Evolutionary conservation across 768 basidiomycete species (phyloP), one percentile per base, ranked within the genome.

Genomic region (Obba rivulosa): DNA sequence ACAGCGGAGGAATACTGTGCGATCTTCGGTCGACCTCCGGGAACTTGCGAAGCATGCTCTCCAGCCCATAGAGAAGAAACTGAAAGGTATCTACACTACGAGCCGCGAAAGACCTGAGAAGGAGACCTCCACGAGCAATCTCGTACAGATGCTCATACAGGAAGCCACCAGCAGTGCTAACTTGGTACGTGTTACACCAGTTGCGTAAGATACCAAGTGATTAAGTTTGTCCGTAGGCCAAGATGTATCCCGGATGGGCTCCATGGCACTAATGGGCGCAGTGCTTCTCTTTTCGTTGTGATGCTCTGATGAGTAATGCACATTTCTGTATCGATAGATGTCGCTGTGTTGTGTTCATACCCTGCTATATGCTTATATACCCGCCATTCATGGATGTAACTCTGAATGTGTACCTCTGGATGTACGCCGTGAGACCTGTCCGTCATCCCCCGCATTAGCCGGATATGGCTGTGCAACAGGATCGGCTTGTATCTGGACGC

Each of bases 191-290:
- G n/a, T n/a, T n/a, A n/a, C n/a, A n/a, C n/a, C n/a, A n/a, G n/a
- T n/a, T n/a, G n/a, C n/a, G n/a, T n/a, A n/a, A n/a, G n/a, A n/a
- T n/a, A n/a, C n/a, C n/a, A n/a, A n/a, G n/a, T n/a, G n/a, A n/a
- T n/a, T 18, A 93, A 96, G 59, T 65, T 99, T 67, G 85, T 79
- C 45, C 58, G 79, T 64, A 94, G 92, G 77, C 77, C 11, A 83
- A 78, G 62, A 96, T 96, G 94, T 96, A 95, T 68, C 78, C 82
- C 36, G 93, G 86, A 11, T 95, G 92, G 89, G 84, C 83, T 22
- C 69, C 87, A n/a, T 89, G 86, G 83, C 76, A 87, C 62, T 92
- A 48, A 56, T 20, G 16, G 34, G 34, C 20, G 5, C 4, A 16
- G 38, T 46, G 11, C 23, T 31, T 7, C 28, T 5, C 5, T 31